Evolutionary conservation across 225 moss, liverwort and hornwort species (phyloP).

Genomic region (Lunularia cruciata): DNA sequence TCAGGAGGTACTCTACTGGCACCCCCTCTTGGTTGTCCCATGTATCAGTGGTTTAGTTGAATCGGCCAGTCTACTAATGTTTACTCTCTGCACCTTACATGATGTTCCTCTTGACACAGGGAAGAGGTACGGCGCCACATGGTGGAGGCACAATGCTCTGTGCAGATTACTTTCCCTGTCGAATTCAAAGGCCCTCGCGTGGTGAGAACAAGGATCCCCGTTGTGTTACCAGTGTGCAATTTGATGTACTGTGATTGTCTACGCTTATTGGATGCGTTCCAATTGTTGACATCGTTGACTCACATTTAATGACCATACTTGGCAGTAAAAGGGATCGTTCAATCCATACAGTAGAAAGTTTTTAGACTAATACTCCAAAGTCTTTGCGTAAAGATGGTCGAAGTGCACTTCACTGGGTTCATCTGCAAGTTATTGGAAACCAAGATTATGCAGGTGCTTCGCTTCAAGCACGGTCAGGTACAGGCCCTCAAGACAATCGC

Average conservation of each 20-base stretch:
- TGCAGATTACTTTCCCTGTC: slow-evolving; percentile 93
- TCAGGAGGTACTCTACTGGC: background rate
- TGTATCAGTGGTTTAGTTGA: too few species aligned
- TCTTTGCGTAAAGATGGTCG: slow-evolving; percentile 62
- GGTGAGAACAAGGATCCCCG: slow-evolving; percentile 48
- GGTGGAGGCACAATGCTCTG: slow-evolving; percentile 95
- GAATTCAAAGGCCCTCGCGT: slow-evolving; percentile 77
- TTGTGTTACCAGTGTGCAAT: background rate
- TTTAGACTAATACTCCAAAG: background rate
- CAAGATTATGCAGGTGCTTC: slow-evolving; percentile 90
- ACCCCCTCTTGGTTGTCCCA: background rate
- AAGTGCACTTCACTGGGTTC: slow-evolving; percentile 83
- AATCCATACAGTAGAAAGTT: background rate
- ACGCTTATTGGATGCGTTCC: background rate
- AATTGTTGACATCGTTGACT: background rate
- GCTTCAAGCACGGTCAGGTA: slow-evolving; percentile 97
- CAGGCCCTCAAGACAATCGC: background rate
- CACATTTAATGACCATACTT: too few species aligned
- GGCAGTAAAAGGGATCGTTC: too few species aligned
- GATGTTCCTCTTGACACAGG: slow-evolving; percentile 38
- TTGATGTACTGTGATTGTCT: background rate
- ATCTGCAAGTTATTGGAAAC: slow-evolving; percentile 95
- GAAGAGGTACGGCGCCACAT: slow-evolving; percentile 88
- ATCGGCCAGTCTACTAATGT: too few species aligned
- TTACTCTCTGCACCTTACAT: background rate